Evolutionary conservation across 2,329 filamentous ascomycete genomes (phyloP), one percentile per base, ranked within the genome.

Genomic region (Sordariomycetes sp.): DNA sequence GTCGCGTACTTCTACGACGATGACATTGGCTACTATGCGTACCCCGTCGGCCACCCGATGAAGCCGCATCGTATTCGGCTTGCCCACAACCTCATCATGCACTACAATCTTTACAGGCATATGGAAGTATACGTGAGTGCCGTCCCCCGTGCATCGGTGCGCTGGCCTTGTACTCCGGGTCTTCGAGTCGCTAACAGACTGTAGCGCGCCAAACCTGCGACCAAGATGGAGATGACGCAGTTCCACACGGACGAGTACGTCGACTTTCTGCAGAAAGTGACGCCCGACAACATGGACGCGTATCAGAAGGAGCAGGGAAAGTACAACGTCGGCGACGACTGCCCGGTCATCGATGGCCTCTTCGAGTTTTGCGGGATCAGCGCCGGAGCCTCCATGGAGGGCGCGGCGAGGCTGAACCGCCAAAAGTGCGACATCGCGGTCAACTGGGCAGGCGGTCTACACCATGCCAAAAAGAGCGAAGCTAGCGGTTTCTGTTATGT

Each of bases 1-100:
- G 89, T 97, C 59, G 92, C 92, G 58, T 97, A 97, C 74, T 97
- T 97, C 72, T 97, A 97, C 79, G 92, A 97, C 69, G 95, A 89
- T 2, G 92, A 97, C 73, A 94, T 97, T 68, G 92, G 92, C 62
- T 97, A 97, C 72, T 97, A 96, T 76, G 91, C 92, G 69, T 97
- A 97, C 68, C 90, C 95, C 59, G 90, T 90, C 61, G 90, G 90
- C 22, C 94, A 99, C 76, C 94, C 94, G 50, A 99, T 99, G 94
- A 99, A 99, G 72, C 94, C 94, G 61, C 96, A 96, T 81, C 87
- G 94, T 24, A 86, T 99, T 65, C 90, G 91, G 22, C 75, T 99
- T 63, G 95, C 94, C 54, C 96, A 99, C 71, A 94, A 95, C 66
- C 80, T 99, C 63, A 90, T 99, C 58, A 87, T 97, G 78, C 90